Conservation (phyloP, 495 filamentous ascomycete genomes). For the Hypomontagnella submonticulosa region DNA sequence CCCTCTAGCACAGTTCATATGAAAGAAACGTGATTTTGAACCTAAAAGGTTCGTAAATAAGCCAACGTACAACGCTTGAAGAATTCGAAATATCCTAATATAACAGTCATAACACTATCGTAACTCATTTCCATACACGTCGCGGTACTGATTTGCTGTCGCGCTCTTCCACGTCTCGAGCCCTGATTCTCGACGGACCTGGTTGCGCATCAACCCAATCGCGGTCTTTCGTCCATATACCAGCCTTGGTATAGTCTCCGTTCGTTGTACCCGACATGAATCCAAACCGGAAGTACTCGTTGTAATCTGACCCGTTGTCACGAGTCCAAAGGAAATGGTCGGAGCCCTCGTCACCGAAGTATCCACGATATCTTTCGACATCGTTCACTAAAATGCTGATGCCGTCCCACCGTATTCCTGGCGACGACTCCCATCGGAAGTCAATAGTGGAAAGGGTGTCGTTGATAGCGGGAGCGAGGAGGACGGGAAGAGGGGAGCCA, state of each 20-base stretch:
- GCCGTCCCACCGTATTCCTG: conserved; percentile 77
- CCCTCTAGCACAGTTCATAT: no score
- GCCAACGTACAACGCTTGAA: neutral
- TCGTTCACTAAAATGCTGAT: conserved; percentile 93
- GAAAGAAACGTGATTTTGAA: no score
- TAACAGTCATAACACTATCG: conserved; percentile 23
- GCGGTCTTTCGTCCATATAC: conserved; percentile 75
- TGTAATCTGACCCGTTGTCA: conserved; percentile 54
- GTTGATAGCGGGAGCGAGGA: conserved; percentile 62
- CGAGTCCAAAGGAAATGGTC: conserved; percentile 61
- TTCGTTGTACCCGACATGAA: conserved; percentile 75
- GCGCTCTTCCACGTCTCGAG: conserved; percentile 31
- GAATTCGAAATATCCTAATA: neutral
- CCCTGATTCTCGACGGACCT: conserved; percentile 57
- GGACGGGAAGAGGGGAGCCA: conserved; percentile 72
- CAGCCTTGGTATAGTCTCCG: conserved; percentile 84
- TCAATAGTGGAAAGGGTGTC: conserved; percentile 59
- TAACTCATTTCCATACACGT: conserved; percentile 33
- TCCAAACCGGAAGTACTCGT: conserved; percentile 87
- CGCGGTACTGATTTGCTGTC: conserved; percentile 30
- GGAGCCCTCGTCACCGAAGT: conserved; percentile 57
- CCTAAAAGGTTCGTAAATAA: neutral
- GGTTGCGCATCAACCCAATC: conserved; percentile 70
- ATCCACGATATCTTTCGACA: conserved; percentile 83
- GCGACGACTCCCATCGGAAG: conserved; percentile 61